Conservation (phyloP, 768 basidiomycete genomes). For the Austroboletus festivus region DNA sequence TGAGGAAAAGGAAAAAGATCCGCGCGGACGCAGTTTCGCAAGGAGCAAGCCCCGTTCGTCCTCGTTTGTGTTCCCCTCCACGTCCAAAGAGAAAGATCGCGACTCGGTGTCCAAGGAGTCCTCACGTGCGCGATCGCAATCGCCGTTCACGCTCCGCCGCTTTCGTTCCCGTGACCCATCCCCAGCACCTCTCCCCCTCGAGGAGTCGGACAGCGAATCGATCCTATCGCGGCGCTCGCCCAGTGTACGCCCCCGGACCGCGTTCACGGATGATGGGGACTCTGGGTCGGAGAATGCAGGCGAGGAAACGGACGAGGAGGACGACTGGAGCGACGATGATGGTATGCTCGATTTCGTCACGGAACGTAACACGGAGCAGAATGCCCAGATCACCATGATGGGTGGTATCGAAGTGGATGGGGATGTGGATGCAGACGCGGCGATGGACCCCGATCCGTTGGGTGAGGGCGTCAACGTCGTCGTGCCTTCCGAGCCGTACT, state of each 20-base stretch:
- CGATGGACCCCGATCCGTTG: conserved; percentile 71
- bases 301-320: conserved; percentile 53
- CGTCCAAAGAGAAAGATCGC: conserved; percentile 32
- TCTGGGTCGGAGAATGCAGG: conserved; percentile 62
- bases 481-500: conserved; percentile 80
- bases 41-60: conserved; percentile 46
- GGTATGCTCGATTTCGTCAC: conserved; percentile 72
- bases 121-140: conserved; percentile 68
- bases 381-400: conserved; percentile 50
- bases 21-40: conserved; percentile 49
- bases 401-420: conserved; percentile 32
- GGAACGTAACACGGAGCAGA: conserved; percentile 84
- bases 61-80: conserved; percentile 42
- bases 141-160: conserved; percentile 76
- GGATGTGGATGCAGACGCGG: conserved; percentile 50
- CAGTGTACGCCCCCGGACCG: conserved; percentile 54
- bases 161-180: conserved; percentile 56
- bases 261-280: conserved; percentile 56
- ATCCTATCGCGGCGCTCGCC: conserved; percentile 32
- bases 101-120: conserved; percentile 45
- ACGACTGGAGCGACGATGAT: conserved; percentile 59
- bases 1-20: conserved; percentile 43
- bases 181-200: conserved; percentile 54
- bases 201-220: conserved; percentile 51
- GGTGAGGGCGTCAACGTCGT: conserved; percentile 93